Evolutionary conservation across 2,329 filamentous ascomycete genomes (phyloP).

Genomic region (Talaromyces marneffei): DNA sequence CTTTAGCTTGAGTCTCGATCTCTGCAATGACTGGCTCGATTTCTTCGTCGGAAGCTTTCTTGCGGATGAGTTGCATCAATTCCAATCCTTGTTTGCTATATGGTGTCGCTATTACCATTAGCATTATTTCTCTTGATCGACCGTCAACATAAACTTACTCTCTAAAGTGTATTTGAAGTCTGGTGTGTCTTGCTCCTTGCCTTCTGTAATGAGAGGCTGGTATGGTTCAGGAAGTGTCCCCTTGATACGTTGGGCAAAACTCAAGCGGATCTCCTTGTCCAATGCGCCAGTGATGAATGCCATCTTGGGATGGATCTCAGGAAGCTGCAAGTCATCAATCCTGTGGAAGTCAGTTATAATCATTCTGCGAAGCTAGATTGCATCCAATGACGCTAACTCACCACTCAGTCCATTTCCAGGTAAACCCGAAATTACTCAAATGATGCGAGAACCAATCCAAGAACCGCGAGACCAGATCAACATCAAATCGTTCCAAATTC

Average conservation of each 20-base stretch:
- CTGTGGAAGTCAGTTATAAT: constrained; percentile 29
- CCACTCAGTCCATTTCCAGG: constrained; percentile 99
- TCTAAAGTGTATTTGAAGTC: constrained; percentile 84
- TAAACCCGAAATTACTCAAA: constrained; percentile 97
- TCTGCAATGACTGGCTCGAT: constrained; percentile 74
- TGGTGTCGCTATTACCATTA: constrained; percentile 55
- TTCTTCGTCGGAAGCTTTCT: constrained; percentile 79
- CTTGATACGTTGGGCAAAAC: constrained; percentile 92
- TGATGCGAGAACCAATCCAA: constrained; percentile 98
- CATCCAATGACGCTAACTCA: constrained; percentile 31
- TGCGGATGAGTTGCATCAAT: constrained; percentile 69
- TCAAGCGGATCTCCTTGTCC: constrained; percentile 94
- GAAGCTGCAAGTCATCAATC: constrained; percentile 73
- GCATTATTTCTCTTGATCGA: background rate
- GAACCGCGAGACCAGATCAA: constrained; percentile 81
- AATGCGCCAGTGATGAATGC: constrained; percentile 86
- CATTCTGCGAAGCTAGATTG: background rate
- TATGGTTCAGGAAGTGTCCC: constrained; percentile 85
- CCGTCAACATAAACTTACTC: constrained; percentile 46
- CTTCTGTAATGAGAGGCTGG: constrained; percentile 70
- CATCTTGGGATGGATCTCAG: constrained; percentile 77
- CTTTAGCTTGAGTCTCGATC: constrained; percentile 72
- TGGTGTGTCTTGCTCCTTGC: constrained; percentile 92
- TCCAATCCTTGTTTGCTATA: constrained; percentile 81
- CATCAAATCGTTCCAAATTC: constrained; percentile 72